Base-by-base conservation (phyloP, 2,329 filamentous ascomycete genomes). In the Orbilia brochopaga region DNA sequence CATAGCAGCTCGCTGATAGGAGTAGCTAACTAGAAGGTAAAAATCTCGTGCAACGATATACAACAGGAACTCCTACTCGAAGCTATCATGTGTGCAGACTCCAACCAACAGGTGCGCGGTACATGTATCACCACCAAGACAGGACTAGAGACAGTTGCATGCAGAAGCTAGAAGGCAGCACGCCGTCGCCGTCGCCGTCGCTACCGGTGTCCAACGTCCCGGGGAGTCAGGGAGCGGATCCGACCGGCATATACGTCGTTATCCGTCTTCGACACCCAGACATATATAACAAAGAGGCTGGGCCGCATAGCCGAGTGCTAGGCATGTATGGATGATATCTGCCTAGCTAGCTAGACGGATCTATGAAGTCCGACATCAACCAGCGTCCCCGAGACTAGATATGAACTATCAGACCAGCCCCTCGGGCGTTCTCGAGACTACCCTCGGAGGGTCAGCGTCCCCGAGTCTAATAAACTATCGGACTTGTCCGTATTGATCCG, bases 71-170 rank as follows among this genome's bases (percentile, higher is more conserved):
- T 13, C 4, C 37, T 21, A 46, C n/a, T 4, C 17, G 23, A 35
- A 42, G 8, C 30, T 60, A 44, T 48, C 37, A 63, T 59, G 27
- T 69, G 54, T 32, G 13, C 48, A 35, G 13, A 48, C 50, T 53
- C 59, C 66, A 60, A 64, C 52, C 46, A 54, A 70, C 53, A 58
- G 53, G 66, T 60, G 15, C 54, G 21, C 23, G 40, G 66, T 70
- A 56, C 40, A 27, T 11, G 10, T 17, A 23, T 3, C 10, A n/a
- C 17, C 4, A 3, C 6, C 11, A 2, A 19, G 15, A 3, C 11
- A 4, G 23, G 19, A 60, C 37, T 11, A 57, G 27, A 30, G 30
- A 17, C 24, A 30, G 44, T 8, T 3, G 27, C 27, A 32, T 3
- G 27, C 27, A 8, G 27, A 8, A 32, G n/a, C n/a, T n/a, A n/a